Base-by-base conservation (phyloP, 352 stramenopile genomes). In the Phytopythium ostracodes region DNA sequence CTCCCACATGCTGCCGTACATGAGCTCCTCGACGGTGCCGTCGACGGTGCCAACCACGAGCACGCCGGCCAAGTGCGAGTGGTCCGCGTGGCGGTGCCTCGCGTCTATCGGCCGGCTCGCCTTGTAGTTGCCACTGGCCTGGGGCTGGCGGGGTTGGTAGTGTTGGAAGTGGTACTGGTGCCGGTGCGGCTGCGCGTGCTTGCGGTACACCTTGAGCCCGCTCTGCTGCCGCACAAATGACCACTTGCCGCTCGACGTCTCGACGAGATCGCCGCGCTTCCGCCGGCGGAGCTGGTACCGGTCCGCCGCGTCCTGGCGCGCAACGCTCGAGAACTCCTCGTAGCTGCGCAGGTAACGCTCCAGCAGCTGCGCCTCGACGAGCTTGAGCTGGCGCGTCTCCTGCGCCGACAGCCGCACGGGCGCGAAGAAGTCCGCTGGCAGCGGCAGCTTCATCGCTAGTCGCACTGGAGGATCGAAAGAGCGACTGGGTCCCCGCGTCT, bases 321-420 rank as follows among this genome's bases (percentile, higher is more conserved):
- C 44, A 10, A 57, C 31, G 25, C 54, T 31, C 56, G 66, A 60
- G 27, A 67, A 76, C 12, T 70, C 62, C 46, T 89, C 79, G 63
- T 88, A 91, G 17, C 77, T 75, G 46, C 68, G 56, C 36, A 87
- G 50, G 58, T 91, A 87, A 38, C 71, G 57, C 36, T 75, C 67
- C 29, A 88, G 70, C 33, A 88, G 64, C 52, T 67, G 76, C 58
- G 60, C 53, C 63, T 87, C 71, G 31, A 88, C 71, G 12, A 72
- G 60, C 35, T 74, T 66, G 22, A 89, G 65, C 66, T 88, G 70
- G 36, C 64, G 68, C 2, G 53, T 43, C 65, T 90, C 76, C 1
- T 62, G 44, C 12, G 62, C 11, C 14, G 70, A 75, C 24, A 90
- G 73, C 33, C 71, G 66, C 63, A 90, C 73, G 29, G 75, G 75